These are phyloP conservation scores for Imleria badia DNA, from an alignment of 768 basidiomycete genomes.

Conservation along the genomic window DNA sequence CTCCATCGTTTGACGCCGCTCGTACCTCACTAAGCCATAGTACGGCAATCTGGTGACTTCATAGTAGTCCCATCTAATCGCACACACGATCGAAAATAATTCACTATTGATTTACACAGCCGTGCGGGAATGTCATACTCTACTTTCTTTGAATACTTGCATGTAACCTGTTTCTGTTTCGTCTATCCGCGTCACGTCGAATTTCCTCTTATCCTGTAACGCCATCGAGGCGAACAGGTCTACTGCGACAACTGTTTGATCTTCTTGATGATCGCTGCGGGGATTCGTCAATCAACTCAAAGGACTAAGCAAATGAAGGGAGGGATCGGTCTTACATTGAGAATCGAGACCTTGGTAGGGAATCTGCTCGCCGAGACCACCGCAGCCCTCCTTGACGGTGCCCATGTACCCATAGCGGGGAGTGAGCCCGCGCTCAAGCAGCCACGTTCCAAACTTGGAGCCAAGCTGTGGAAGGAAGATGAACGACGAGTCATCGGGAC, in stretches of 20 bases:
- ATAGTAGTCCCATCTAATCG: too few relatives aligned
- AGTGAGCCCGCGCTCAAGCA: slow-evolving; percentile 76
- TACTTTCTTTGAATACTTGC: not conserved
- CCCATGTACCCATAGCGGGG: slow-evolving; percentile 84
- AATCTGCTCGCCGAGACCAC: slow-evolving; percentile 83
- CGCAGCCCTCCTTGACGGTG: slow-evolving; percentile 70
- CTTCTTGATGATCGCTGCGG: slow-evolving; percentile 45
- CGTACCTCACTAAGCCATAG: too few relatives aligned
- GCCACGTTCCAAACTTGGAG: slow-evolving; percentile 83
- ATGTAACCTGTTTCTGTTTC: not conserved
- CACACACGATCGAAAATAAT: too few relatives aligned
- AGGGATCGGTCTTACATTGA: slow-evolving; percentile 50
- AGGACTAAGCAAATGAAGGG: not conserved
- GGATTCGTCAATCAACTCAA: not conserved
- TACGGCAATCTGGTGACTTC: too few relatives aligned
- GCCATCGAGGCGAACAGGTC: not conserved
- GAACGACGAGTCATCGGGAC: not conserved
- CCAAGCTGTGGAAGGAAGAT: slow-evolving; percentile 49
- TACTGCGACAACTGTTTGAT: slow-evolving; percentile 42
- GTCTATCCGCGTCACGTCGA: not conserved
- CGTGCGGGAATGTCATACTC: not conserved
- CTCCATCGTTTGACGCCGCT: too few relatives aligned
- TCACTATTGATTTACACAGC: not conserved
- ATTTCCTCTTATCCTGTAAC: too few relatives aligned
- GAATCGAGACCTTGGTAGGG: slow-evolving; percentile 79